These are phyloP conservation scores for Paralagenidium karlingii DNA, from an alignment of 352 stramenopile species.

Conservation along the genomic window DNA sequence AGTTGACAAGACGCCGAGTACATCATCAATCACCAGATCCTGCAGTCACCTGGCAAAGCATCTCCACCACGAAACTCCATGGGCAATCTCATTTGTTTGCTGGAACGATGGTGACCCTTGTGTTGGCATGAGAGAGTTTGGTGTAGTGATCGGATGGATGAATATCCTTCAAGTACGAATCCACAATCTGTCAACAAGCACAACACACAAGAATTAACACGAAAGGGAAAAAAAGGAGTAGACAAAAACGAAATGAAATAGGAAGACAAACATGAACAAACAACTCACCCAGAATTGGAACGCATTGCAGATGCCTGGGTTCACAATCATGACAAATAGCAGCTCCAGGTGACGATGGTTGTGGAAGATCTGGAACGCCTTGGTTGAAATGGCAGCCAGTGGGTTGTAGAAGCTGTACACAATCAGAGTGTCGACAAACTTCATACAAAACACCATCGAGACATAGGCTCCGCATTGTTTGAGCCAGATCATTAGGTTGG, in stretches of 20 bases:
- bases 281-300: slow-evolving; percentile 61
- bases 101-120: no score
- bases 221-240: slow-evolving; percentile 1
- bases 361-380: slow-evolving; percentile 35
- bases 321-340: slow-evolving; percentile 64
- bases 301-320: slow-evolving; percentile 49
- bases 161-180: slow-evolving; percentile 57
- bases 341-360: slow-evolving; percentile 57
- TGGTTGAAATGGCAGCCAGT: slow-evolving; percentile 25
- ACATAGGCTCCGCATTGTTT: slow-evolving; percentile 39
- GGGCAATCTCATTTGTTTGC: no score
- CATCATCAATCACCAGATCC: no score
- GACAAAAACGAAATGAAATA: background rate
- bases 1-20: no score
- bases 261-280: background rate
- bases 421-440: slow-evolving; percentile 25
- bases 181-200: slow-evolving; percentile 20
- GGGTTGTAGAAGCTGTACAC: slow-evolving; percentile 25
- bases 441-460: slow-evolving; percentile 31
- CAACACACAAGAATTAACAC: no score
- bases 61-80: no score
- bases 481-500: slow-evolving; percentile 34
- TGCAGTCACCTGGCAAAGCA: no score
- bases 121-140: no score
- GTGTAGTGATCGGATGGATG: no score